Base-by-base conservation (phyloP, 306 rosid species). In the Lupinus albus region DNA sequence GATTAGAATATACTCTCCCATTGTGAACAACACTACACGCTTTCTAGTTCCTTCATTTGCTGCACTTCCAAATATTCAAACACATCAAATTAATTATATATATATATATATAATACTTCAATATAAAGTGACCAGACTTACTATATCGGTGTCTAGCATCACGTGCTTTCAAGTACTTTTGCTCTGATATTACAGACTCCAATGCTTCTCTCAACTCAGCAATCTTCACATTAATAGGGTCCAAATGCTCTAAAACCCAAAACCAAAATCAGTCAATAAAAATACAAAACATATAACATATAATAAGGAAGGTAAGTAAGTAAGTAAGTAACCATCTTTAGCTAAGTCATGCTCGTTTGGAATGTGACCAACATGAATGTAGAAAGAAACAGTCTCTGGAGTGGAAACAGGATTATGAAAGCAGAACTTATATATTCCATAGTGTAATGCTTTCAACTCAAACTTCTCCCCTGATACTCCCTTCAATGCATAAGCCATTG, bases 401-500 rank as follows among this genome's bases (percentile, higher is more conserved):
- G 95, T 84, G 0, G 92, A 78, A 75, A 74, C 62, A 4, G 96
- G 92, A 71, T 93, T 93, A 20, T 78, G 81, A 52, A 93, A 93
- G 53, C 99, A 88, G 73, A 93, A 93, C 30, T 76, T 82, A 61
- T 82, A 88, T 68, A 86, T 74, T 73, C 97, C 99, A 47, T 51
- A 77, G 18, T 84, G 77, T 15, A 85, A 55, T 11, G 99, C 95
- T 75, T 85, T 88, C 70, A 88, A 85, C 76, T 90, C 92, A 85
- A 90, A 93, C 76, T 93, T 93, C 39, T 86, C 96, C 33, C 96
- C 99, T 12, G 97, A 86, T 4, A 87, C 82, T 79, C 91, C 99
- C 82, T 90, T 86, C 66, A 82, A 48, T 32, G 76, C 41, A 1
- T 81, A 76, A 55, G 86, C 86, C 45, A 76, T 47, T 9, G 50